These are phyloP conservation scores for Vaccinium macrocarpon DNA, from an alignment of 148 eudicot species.

Conservation along the genomic window DNA sequence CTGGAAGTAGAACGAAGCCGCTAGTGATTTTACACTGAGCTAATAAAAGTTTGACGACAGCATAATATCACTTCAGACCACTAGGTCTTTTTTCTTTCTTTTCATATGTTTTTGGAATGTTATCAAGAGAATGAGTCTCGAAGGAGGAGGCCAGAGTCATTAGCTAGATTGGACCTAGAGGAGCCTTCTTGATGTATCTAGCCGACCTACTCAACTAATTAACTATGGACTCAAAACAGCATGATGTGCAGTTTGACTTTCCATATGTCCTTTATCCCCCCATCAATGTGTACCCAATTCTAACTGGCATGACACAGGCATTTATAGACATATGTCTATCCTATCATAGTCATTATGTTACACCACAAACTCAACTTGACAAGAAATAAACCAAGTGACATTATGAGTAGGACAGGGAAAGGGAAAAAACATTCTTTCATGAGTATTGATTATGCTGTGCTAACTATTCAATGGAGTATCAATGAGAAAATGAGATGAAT, in stretches of 20 bases:
- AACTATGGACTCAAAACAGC: neutral
- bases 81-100: neutral
- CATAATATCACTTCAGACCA: neutral
- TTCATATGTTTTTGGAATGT: neutral
- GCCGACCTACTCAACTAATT: neutral
- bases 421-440: neutral
- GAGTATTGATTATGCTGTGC: neutral
- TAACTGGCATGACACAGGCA: neutral
- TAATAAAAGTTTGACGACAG: slow-evolving; percentile 1
- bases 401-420: neutral
- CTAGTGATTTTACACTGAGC: neutral
- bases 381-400: neutral
- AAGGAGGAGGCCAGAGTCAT: neutral
- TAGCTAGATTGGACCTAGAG: neutral
- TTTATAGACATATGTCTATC: too few relatives aligned
- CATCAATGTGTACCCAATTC: too few relatives aligned
- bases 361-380: neutral
- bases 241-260: neutral
- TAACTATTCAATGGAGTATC: neutral
- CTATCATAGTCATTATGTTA: neutral
- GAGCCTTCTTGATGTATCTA: neutral
- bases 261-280: neutral
- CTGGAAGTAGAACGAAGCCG: neutral
- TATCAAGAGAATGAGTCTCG: neutral
- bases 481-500: slow-evolving; percentile 13